Base-by-base conservation (phyloP, 352 stramenopile species). In the Phytophthora crassamura region DNA sequence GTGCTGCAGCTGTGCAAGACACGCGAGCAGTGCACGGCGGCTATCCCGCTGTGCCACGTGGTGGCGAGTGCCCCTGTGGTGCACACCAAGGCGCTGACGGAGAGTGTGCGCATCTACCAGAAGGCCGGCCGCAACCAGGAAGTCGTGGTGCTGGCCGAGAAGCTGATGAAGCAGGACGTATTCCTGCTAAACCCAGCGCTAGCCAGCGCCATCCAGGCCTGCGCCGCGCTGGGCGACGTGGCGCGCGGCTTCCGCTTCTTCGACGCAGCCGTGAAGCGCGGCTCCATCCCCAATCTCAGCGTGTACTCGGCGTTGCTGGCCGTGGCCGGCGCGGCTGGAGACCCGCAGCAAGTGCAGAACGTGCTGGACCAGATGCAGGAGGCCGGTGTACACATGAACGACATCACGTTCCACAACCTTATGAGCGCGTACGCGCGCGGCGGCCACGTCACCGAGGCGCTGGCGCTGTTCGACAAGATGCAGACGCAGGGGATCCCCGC, bases 381-480 rank as follows among this genome's bases (percentile, higher is more conserved):
- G 4, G 64, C 67, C 9, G 78, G 78, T 7, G 55, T 88, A 2
- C 52, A 75, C 48, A 87, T 93, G 82, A 91, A 85, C 60, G 62
- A 89, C 62, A 82, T 86, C 40, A 86, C 80, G 52, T 90, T 90
- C 59, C 83, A 92, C 56, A 80, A 84, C 53, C 73, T 85, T 40
- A 89, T 95, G 74, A 86, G 64, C 38, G 72, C 84, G 39, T 93
- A 91, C 74, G 75, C 76, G 32, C 87, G 80, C 38, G 69, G 63
- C 6, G 82, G 82, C 8, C 65, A 88, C 36, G 69, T 77, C 16
- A 67, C 80, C 11, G 48, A 79, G 39, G 81, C 84, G 12, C 58
- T 90, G n/a, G 55, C 69, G 39, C 74, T 91, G 14, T 91, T 89
- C 52, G 74, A 80, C 9, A 72, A 78, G 28, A 85, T 93, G 59